Conservation (phyloP, 129 eudicot genomes). For the Chrysanthemum makinoi region DNA sequence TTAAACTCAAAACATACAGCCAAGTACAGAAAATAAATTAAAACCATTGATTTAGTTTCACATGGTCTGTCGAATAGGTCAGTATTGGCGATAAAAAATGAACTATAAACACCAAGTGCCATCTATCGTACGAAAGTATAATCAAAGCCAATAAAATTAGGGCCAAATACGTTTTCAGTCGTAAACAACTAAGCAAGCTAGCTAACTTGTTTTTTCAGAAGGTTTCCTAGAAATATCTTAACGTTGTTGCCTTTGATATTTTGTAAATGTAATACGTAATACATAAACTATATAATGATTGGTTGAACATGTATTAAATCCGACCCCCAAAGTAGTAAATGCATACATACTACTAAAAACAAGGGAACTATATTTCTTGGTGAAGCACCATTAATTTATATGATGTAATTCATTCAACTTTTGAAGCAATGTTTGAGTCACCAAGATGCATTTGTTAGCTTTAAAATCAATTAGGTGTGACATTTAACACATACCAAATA, state of each 20-base stretch:
- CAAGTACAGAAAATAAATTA: too few relatives aligned
- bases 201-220: background rate
- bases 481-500: conserved; percentile 20
- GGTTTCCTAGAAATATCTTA: background rate
- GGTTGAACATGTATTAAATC: conserved; percentile 19
- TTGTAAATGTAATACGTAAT: background rate
- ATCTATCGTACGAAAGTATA: background rate
- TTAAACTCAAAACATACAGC: background rate
- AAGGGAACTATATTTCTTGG: conserved; percentile 29
- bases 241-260: too few relatives aligned
- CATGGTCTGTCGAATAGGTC: background rate
- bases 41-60: background rate
- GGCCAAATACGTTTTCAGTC: background rate
- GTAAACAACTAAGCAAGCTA: background rate
- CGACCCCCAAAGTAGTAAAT: conserved; percentile 12
- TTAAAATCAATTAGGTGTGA: conserved; percentile 22
- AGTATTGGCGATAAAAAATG: background rate
- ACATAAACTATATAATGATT: background rate
- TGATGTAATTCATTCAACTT: conserved; percentile 4
- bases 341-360: background rate
- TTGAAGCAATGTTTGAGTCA: conserved; percentile 29
- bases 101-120: background rate
- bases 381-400: conserved; percentile 22
- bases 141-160: background rate
- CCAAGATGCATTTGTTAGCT: conserved; percentile 25